A percentile compares a stretch with the other conserved stretches of the same genome.
These are phyloP conservation scores for Madurella mycetomatis DNA, from an alignment of 2,329 filamentous ascomycete species.

Conservation along the genomic window DNA sequence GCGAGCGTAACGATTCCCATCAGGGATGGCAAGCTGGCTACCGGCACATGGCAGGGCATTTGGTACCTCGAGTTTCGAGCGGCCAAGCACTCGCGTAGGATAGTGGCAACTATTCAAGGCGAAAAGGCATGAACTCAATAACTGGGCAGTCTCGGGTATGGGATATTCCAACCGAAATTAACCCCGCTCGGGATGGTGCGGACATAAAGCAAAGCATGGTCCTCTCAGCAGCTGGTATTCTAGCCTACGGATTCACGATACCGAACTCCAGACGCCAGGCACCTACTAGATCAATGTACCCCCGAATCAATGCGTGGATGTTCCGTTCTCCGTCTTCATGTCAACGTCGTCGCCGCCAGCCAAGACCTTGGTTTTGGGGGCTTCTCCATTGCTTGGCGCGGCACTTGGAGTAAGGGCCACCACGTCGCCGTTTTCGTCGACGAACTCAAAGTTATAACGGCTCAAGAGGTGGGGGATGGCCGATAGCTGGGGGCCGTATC, in stretches of 20 bases:
- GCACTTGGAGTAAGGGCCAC: constrained; percentile 78
- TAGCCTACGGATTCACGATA: background rate
- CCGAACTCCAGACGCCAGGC: constrained; percentile 13
- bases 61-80: constrained; percentile 91
- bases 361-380: constrained; percentile 62
- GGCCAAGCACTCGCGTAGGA: constrained; percentile 68
- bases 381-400: constrained; percentile 52
- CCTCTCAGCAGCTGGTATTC: background rate
- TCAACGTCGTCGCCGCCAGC: constrained; percentile 59
- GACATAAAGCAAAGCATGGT: background rate
- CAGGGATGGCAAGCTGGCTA: constrained; percentile 71
- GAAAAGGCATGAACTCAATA: constrained; percentile 51
- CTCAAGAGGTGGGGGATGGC: constrained; percentile 94
- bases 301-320: background rate
- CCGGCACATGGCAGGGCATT: constrained; percentile 78
- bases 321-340: constrained; percentile 44
- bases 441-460: constrained; percentile 95
- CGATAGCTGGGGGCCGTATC: constrained; percentile 93
- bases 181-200: background rate
- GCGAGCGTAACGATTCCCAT: constrained; percentile 90
- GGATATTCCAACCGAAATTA: background rate
- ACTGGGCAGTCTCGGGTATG: background rate
- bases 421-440: constrained; percentile 86
- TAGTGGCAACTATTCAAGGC: constrained; percentile 93
- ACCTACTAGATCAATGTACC: constrained; percentile 6